Conservation (phyloP, 495 filamentous ascomycete genomes). For the Amphirosellinia nigrospora region DNA sequence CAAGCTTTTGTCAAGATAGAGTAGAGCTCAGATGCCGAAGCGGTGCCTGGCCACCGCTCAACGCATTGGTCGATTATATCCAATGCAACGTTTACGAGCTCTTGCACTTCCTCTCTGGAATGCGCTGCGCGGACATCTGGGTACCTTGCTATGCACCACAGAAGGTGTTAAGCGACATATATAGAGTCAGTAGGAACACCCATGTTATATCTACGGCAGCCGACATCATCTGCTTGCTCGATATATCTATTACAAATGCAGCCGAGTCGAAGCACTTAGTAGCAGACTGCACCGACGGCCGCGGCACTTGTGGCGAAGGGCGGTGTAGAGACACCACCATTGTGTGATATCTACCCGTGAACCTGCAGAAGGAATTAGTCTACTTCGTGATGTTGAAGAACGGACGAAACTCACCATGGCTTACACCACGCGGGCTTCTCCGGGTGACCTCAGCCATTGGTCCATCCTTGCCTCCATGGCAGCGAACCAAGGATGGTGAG, state of each 20-base stretch:
- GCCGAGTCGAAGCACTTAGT: conserved; percentile 81
- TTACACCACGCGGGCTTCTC: conserved; percentile 55
- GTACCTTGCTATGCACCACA: conserved; percentile 84
- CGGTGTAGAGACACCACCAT: conserved; percentile 85
- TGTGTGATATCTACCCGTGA: conserved; percentile 75
- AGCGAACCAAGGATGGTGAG: conserved; percentile 83
- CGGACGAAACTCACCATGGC: conserved; percentile 49
- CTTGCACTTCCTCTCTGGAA: conserved; percentile 71
- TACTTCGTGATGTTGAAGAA: background rate
- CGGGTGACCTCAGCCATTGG: conserved; percentile 65
- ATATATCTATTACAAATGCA: conserved; percentile 77
- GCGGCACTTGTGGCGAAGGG: conserved; percentile 87
- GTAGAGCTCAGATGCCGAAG: conserved; percentile 82
- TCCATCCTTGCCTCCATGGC: conserved; percentile 78
- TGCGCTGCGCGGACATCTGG: conserved; percentile 76
- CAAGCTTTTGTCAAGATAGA: conserved; percentile 78
- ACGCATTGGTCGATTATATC: conserved; percentile 76
- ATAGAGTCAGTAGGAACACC: conserved; percentile 86
- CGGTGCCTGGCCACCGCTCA: conserved; percentile 87
- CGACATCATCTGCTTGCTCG: conserved; percentile 74
- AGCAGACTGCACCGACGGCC: conserved; percentile 77
- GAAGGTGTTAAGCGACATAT: conserved; percentile 86
- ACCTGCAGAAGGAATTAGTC: conserved; percentile 58
- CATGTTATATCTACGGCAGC: conserved; percentile 84
- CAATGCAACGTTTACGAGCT: conserved; percentile 70